Base-by-base conservation (phyloP, 2,329 filamentous ascomycete species). In the Cladosporium cucumerinum region DNA sequence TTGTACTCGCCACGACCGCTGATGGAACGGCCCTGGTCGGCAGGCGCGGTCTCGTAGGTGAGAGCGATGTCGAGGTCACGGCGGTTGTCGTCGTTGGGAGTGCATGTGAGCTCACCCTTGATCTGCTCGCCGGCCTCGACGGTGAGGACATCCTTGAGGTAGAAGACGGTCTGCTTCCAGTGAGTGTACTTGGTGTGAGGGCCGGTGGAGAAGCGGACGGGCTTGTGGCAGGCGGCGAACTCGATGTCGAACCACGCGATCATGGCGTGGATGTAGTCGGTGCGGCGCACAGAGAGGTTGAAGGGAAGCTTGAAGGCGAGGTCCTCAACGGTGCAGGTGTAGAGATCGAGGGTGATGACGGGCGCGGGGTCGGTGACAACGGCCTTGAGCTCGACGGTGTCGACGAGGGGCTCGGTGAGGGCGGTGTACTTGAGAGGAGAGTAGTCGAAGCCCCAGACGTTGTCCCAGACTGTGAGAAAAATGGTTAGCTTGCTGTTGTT, bases 111-210 rank as follows among this genome's bases (percentile, higher is more conserved):
- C 34, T 84, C 82, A 73, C 92, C 91, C 66, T 82, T 80, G 66
- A 99, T 84, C 73, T 86, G 84, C 83, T 99, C 95, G 65, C 90
- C 92, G 75, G 92, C 85, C 79, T 96, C 89, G 43, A 97, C 93
- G 21, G 93, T 98, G 69, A 99, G 82, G 36, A 97, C 91, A 72
- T 99, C 93, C 74, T 91, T 87, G 69, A 99, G 85, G 82, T 99
- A 99, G 82, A 99, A 98, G 68, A 99, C 95, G 14, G 95, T 99
- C 84, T 99, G 95, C 84, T 99, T 99, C 95, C 95, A 99, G 85
- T 99, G 95, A 21, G 95, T 99, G 82, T 98, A 98, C 82, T 97
- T 98, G 73, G 94, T 96, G 81, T 98, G 95, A 30, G 95, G 95
- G 25, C 95, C 95, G 21, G 95, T 99, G 62, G 92, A 96, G 85